Percentiles rank a stretch among this genome's conserved stretches.
Evolutionary conservation across 768 basidiomycete species (phyloP).

Genomic region (Suillus luteus): DNA sequence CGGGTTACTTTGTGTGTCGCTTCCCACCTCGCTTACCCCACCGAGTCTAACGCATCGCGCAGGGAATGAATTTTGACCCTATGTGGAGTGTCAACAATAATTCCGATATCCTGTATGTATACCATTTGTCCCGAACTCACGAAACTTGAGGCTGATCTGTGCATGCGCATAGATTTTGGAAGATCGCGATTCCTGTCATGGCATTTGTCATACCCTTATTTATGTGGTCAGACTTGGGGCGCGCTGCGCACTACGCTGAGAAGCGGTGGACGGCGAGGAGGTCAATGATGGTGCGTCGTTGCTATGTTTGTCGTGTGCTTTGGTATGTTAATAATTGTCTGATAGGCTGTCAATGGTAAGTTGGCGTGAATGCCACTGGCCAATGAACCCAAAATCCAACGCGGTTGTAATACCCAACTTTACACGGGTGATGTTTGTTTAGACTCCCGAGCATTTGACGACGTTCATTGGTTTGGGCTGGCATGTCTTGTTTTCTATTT

Average conservation of each 20-base stretch:
- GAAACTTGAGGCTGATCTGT: constrained; percentile 15
- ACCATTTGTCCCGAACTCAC: not conserved
- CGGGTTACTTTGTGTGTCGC: constrained; percentile 66
- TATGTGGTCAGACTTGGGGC: constrained; percentile 50
- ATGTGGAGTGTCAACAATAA: constrained; percentile 52
- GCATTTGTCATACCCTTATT: constrained; percentile 53
- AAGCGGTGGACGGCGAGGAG: constrained; percentile 40
- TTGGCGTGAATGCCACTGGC: not conserved
- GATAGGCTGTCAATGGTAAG: not conserved
- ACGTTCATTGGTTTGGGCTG: not conserved
- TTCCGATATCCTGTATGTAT: constrained; percentile 49
- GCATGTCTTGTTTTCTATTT: not conserved
- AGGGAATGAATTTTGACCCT: constrained; percentile 67
- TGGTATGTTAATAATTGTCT: not conserved
- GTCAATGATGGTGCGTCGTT: constrained; percentile 34
- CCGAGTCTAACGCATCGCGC: constrained; percentile 24
- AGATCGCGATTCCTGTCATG: constrained; percentile 62
- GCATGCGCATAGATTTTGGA: constrained; percentile 57
- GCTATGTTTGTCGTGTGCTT: not conserved
- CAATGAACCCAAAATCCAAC: not conserved
- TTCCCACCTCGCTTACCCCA: not conserved
- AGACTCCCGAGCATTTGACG: not conserved
- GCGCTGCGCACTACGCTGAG: constrained; percentile 46
- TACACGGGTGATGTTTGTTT: not conserved
- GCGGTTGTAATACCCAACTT: not conserved